A percentile compares a stretch with the other conserved stretches of the same genome.
Evolutionary conservation across 1,284 basidiomycete genomes (phyloP).

Genomic region (Amanita bisporigera): DNA sequence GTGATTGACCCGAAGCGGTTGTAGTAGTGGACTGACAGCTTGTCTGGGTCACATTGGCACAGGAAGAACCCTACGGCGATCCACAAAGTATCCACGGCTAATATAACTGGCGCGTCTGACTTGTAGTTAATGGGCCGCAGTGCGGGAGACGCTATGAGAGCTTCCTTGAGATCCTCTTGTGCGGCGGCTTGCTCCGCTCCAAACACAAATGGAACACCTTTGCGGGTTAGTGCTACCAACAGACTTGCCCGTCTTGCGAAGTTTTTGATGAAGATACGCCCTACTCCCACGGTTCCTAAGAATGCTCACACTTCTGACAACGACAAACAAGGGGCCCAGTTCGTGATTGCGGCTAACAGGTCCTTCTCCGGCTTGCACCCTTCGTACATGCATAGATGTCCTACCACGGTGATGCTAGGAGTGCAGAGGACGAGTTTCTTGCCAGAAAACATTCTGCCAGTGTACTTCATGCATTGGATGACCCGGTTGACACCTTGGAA

Average conservation of each 20-base stretch:
- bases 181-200: too few species aligned
- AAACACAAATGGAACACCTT: too few species aligned
- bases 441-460: conserved; percentile 2
- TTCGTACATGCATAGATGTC: neutral
- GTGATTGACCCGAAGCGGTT: conserved; percentile 45
- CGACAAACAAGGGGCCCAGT: conserved; percentile 5
- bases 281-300: conserved; percentile 17
- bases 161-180: too few species aligned
- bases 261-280: conserved; percentile 15
- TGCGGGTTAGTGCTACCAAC: too few species aligned
- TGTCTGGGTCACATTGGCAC: too few species aligned
- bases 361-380: neutral
- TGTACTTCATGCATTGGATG: conserved; percentile 1
- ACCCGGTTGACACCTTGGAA: neutral
- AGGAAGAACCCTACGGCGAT: too few species aligned
- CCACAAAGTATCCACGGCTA: too few species aligned
- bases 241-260: too few species aligned
- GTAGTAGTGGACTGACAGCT: conserved; percentile 22
- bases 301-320: conserved; percentile 18
- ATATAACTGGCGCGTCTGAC: too few species aligned
- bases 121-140: too few species aligned
- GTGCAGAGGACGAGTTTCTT: neutral
- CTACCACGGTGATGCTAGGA: too few species aligned
- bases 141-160: too few species aligned
- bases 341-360: neutral